Conservation (phyloP, 2,329 filamentous ascomycete species). For the Chrysosporium keratinophilum region DNA sequence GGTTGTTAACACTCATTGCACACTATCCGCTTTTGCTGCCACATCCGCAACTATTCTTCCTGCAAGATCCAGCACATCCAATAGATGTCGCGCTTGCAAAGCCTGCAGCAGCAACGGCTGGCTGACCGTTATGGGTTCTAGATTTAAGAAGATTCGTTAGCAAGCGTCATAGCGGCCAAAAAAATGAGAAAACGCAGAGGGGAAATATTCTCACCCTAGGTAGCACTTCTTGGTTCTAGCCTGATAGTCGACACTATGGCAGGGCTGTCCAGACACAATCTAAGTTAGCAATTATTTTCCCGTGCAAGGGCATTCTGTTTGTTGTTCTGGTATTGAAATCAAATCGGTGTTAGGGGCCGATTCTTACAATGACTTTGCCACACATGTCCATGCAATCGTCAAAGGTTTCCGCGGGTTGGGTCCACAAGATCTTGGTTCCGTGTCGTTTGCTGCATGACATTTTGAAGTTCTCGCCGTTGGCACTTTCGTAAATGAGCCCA, state of each 20-base stretch:
- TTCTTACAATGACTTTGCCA: constrained; percentile 1
- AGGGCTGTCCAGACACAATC: constrained; percentile 1
- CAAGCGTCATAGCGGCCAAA: neutral
- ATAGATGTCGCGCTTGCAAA: constrained; percentile 5
- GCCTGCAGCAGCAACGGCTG: neutral
- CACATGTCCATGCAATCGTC: constrained; percentile 6
- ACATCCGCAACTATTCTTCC: neutral
- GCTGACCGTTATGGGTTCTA: neutral
- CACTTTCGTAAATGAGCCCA: constrained; percentile 4
- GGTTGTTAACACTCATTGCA: too few relatives aligned
- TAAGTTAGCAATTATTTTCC: neutral
- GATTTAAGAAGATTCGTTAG: neutral
- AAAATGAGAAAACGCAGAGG: neutral
- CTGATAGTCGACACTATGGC: constrained; percentile 8
- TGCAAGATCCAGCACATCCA: constrained; percentile 3
- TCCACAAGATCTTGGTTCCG: constrained; percentile 2
- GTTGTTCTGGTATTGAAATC: neutral
- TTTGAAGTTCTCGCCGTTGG: constrained; percentile 1
- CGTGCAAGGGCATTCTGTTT: too few relatives aligned
- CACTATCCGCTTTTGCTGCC: neutral
- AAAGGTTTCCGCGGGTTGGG: constrained; percentile 1
- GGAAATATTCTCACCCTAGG: neutral
- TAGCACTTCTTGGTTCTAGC: constrained; percentile 5
- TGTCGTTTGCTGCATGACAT: constrained; percentile 6
- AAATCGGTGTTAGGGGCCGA: neutral